A percentile compares a stretch with the other conserved stretches of the same genome.
Evolutionary conservation across 768 basidiomycete genomes (phyloP).

Genomic region (Tricholoma hemisulphureum): DNA sequence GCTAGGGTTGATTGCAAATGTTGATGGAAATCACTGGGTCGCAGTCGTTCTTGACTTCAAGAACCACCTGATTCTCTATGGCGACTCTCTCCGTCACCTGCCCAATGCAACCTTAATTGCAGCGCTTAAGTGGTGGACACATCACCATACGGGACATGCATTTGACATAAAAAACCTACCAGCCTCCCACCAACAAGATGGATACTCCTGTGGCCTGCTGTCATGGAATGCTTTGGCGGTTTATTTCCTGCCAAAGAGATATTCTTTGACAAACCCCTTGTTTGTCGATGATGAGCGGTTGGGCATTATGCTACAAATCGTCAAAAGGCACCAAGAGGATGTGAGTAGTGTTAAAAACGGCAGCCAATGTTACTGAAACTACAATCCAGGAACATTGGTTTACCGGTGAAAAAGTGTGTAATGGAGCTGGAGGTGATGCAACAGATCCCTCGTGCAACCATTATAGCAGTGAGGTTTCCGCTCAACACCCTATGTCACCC

Average conservation of each 20-base stretch:
- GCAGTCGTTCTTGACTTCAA: not conserved
- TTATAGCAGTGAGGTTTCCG: no score
- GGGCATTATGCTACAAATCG: slow-evolving; percentile 11
- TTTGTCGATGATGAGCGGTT: slow-evolving; percentile 11
- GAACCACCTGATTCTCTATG: not conserved
- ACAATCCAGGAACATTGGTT: not conserved
- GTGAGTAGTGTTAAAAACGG: no score
- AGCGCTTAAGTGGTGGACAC: not conserved
- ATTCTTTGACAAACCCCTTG: not conserved
- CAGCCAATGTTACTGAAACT: not conserved
- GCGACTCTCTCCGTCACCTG: not conserved
- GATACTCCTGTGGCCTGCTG: slow-evolving; percentile 19
- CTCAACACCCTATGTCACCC: no score
- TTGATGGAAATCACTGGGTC: not conserved
- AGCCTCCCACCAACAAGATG: slow-evolving; percentile 15
- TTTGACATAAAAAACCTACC: slow-evolving; percentile 10
- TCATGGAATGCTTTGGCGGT: slow-evolving; percentile 17
- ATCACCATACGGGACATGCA: slow-evolving; percentile 8
- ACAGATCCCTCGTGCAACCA: no score
- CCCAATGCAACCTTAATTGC: not conserved
- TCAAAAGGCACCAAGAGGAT: slow-evolving; percentile 3
- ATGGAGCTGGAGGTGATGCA: no score
- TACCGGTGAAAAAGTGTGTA: no score
- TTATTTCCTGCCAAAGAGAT: slow-evolving; percentile 3
- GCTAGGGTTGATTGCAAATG: not conserved